Percentiles rank a stretch among this genome's conserved stretches.
Evolutionary conservation across 1,139 yeast genomes (phyloP).

Genomic region (Yamadazyma epiphylla): DNA sequence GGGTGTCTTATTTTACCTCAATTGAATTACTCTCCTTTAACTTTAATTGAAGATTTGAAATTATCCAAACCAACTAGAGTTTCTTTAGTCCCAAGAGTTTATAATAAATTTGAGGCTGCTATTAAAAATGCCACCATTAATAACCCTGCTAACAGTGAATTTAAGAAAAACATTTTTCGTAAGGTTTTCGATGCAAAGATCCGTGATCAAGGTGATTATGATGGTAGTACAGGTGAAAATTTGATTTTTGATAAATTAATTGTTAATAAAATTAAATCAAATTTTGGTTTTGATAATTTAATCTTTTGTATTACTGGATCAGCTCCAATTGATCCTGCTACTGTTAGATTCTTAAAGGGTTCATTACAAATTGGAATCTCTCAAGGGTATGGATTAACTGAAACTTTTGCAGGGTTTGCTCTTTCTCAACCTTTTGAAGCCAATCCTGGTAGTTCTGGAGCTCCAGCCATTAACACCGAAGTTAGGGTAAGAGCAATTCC

Average conservation of each 20-base stretch:
- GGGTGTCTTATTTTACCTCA: slow-evolving; percentile 40
- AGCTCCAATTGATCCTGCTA: slow-evolving; percentile 42
- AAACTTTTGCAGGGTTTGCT: slow-evolving; percentile 41
- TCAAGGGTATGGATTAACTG: slow-evolving; percentile 48
- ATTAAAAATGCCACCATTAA: slow-evolving; percentile 41
- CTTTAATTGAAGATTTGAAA: slow-evolving; percentile 36
- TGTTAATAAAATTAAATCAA: slow-evolving; percentile 24
- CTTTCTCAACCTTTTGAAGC: slow-evolving; percentile 28
- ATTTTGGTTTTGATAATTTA: slow-evolving; percentile 31
- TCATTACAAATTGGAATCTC: slow-evolving; percentile 33
- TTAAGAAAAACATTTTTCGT: slow-evolving; percentile 23
- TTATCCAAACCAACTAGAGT: slow-evolving; percentile 31
- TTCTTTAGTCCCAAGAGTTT: slow-evolving; percentile 37
- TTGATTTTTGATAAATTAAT: slow-evolving; percentile 28
- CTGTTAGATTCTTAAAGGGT: slow-evolving; percentile 39
- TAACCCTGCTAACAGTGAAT: slow-evolving; percentile 28
- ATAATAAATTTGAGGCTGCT: slow-evolving; percentile 41
- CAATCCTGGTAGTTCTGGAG: slow-evolving; percentile 40
- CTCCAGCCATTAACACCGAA: slow-evolving; percentile 32
- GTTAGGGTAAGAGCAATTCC: slow-evolving; percentile 35
- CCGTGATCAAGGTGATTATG: slow-evolving; percentile 7
- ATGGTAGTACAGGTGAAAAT: slow-evolving; percentile 16
- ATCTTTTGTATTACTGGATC: slow-evolving; percentile 30
- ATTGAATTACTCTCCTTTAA: slow-evolving; percentile 28
- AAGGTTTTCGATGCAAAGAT: slow-evolving; percentile 16